Evolutionary conservation across 2,329 filamentous ascomycete species (phyloP), one percentile per base, ranked within the genome.

Genomic region (Fusarium staphyleae): DNA sequence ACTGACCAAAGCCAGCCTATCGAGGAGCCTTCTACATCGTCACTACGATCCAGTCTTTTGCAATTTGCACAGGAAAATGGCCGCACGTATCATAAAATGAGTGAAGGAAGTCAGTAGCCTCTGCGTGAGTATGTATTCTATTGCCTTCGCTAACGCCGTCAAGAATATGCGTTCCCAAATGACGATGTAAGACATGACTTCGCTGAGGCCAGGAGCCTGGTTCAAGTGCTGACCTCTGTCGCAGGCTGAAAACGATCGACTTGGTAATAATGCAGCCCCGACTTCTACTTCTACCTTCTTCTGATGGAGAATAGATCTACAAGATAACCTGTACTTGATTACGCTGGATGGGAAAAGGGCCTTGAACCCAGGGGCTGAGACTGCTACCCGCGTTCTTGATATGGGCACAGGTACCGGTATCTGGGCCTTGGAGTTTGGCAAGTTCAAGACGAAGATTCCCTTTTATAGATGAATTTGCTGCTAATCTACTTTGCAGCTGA

Each of bases 151-250:
- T 54, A 7, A 58, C 2, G 0, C 1, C 0, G 1, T 2, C 0
- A 19, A 59, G 56, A 59, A 42, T 59, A 59, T 33, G 55, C 55
- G 7, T 59, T 40, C 11, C 56, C 56, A 2, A 59, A 59, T n/a
- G 56, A 59, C n/a, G 55, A 59, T 32, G 56, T 55, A 34, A 40
- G 56, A 12, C 3, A 4, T n/a, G 10, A 12, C 3, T 5, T n/a
- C n/a, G 1, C 15, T 13, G 3, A 10, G 0, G 12, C 4, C 14
- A 5, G 5, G 3, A 6, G 2, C 4, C 19, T 7, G 19, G 4
- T 4, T 4, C 10, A 16, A 11, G n/a, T 26, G 1, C 24, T 56
- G 12, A 58, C 12, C 1, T 1, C 3, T 1, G 0, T 0, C 28
- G 4, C 5, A 59, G 55, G 36, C 51, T 1, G 56, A 58, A 28